Percentiles rank a stretch among this genome's conserved stretches.
phyloP scores from a whole-genome alignment of 495 filamentous ascomycete genomes.

The Penicillium maclennaniae region DNA sequence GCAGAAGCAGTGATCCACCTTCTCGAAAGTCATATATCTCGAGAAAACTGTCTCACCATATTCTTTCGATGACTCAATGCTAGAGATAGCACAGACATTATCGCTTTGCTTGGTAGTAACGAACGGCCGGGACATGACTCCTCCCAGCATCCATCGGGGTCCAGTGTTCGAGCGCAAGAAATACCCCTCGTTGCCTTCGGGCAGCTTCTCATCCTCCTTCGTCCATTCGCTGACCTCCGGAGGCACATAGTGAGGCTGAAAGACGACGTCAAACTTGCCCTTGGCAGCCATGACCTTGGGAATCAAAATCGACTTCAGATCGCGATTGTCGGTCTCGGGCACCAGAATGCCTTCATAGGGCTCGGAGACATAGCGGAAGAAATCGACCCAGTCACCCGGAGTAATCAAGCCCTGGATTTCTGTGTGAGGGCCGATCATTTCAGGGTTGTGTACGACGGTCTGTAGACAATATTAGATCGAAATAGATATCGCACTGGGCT shows the following conservation, averaged over 20 bases:
- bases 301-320: slow-evolving; percentile 38
- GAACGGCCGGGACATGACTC: slow-evolving; percentile 42
- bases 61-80: slow-evolving; percentile 38
- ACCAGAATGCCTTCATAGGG: slow-evolving; percentile 47
- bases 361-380: slow-evolving; percentile 49
- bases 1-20: slow-evolving; percentile 39
- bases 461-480: slow-evolving; percentile 6
- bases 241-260: slow-evolving; percentile 38
- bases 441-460: slow-evolving; percentile 41
- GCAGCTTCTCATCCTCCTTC: slow-evolving; percentile 37
- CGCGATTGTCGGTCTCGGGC: slow-evolving; percentile 43
- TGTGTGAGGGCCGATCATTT: slow-evolving; percentile 41
- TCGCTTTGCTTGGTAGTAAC: slow-evolving; percentile 41
- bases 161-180: slow-evolving; percentile 42
- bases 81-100: slow-evolving; percentile 44
- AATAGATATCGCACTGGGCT: neutral
- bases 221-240: slow-evolving; percentile 41
- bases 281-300: slow-evolving; percentile 51
- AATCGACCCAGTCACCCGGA: slow-evolving; percentile 52
- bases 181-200: slow-evolving; percentile 34
- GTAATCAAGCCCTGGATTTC: slow-evolving; percentile 44
- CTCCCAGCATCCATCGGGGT: slow-evolving; percentile 40
- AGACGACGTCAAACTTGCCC: slow-evolving; percentile 46
- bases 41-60: slow-evolving; percentile 31
- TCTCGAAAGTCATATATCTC: slow-evolving; percentile 32